Conservation (phyloP, 2,329 filamentous ascomycete genomes). For the Neofusicoccum parvum region DNA sequence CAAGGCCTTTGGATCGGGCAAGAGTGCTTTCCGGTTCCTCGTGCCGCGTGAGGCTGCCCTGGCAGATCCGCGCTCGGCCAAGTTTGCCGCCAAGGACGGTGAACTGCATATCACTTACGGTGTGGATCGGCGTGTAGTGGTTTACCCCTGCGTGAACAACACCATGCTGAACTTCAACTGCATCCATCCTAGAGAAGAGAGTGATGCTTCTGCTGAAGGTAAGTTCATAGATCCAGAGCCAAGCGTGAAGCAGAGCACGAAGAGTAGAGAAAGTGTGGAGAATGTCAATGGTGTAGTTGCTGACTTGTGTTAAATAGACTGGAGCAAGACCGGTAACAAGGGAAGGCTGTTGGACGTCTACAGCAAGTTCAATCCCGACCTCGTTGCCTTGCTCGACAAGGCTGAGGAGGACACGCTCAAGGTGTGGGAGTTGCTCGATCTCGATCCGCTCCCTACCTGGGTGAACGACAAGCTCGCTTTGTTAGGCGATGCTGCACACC, state of each 20-base stretch:
- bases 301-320: conserved; percentile 24
- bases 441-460: conserved; percentile 61
- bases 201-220: conserved; percentile 3
- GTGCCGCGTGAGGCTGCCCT: conserved; percentile 49
- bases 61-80: conserved; percentile 43
- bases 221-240: not conserved
- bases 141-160: conserved; percentile 52
- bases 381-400: conserved; percentile 42
- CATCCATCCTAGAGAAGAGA: conserved; percentile 41
- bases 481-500: conserved; percentile 69
- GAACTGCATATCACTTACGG: conserved; percentile 49
- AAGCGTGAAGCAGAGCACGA: not conserved
- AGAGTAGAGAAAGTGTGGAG: not conserved
- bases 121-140: conserved; percentile 48
- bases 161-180: conserved; percentile 50
- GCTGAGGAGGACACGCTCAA: conserved; percentile 41
- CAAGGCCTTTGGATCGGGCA: conserved; percentile 51
- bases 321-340: conserved; percentile 41
- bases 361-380: conserved; percentile 38
- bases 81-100: conserved; percentile 42
- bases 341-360: conserved; percentile 45
- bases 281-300: not conserved
- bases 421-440: conserved; percentile 49
- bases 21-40: conserved; percentile 61
- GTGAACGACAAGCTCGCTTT: conserved; percentile 57